Percentiles rank a stretch among this genome's conserved stretches.
Conservation (phyloP, 257 asterid genomes). For the Jacaranda mimosifolia region DNA sequence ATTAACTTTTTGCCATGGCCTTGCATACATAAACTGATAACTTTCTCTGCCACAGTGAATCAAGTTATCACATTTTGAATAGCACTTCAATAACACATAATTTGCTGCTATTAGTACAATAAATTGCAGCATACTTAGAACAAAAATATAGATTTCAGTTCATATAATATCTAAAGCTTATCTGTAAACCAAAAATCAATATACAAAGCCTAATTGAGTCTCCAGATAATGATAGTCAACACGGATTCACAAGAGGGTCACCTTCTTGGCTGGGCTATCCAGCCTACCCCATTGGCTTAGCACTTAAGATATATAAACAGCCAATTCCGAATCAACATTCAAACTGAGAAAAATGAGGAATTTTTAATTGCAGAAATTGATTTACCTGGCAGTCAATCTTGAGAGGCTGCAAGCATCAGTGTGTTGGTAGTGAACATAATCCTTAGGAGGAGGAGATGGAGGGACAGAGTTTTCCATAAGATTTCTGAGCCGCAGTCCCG, state of each 20-base stretch:
- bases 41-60: slow-evolving; percentile 73
- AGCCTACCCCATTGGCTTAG: not conserved
- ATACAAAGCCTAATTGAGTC: slow-evolving; percentile 19
- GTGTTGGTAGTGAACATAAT: slow-evolving; percentile 66
- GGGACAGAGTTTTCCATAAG: slow-evolving; percentile 54
- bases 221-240: not conserved
- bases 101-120: not conserved
- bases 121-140: not conserved
- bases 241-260: not conserved
- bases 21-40: slow-evolving; percentile 78
- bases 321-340: slow-evolving; percentile 1
- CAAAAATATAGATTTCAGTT: not conserved
- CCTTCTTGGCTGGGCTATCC: not conserved
- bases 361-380: too few species aligned
- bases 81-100: slow-evolving; percentile 11
- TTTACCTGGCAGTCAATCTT: slow-evolving; percentile 77
- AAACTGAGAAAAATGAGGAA: not conserved
- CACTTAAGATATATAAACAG: not conserved
- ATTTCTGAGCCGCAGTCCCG: slow-evolving; percentile 50
- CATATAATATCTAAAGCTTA: not conserved
- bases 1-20: slow-evolving; percentile 78
- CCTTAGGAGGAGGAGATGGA: slow-evolving; percentile 42
- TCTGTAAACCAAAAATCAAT: not conserved
- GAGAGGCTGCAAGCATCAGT: slow-evolving; percentile 68
- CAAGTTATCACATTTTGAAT: slow-evolving; percentile 1